A percentile compares a stretch with the other conserved stretches of the same genome.
Conservation (phyloP, 805 yeast genomes). For the Wickerhamomyces subpelliculosus region DNA sequence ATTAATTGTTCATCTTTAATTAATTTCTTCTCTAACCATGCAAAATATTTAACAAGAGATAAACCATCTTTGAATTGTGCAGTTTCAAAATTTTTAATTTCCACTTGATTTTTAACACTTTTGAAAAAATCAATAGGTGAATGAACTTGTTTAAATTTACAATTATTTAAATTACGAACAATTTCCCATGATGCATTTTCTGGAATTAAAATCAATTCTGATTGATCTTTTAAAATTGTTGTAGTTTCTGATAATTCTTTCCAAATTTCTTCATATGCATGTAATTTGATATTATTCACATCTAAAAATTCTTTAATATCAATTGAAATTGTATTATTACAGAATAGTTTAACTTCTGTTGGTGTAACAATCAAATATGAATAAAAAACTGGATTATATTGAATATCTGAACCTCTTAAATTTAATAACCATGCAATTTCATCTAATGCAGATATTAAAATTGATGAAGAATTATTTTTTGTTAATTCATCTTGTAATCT, state of each 20-base stretch:
- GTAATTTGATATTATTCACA: slow-evolving; percentile 39
- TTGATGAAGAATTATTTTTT: slow-evolving; percentile 30
- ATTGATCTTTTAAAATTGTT: slow-evolving; percentile 13
- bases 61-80: slow-evolving; percentile 86
- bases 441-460: slow-evolving; percentile 70
- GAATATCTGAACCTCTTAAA: slow-evolving; percentile 76
- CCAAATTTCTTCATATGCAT: slow-evolving; percentile 55
- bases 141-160: slow-evolving; percentile 32
- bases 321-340: slow-evolving; percentile 38
- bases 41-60: slow-evolving; percentile 63
- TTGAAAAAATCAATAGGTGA: slow-evolving; percentile 66
- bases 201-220: slow-evolving; percentile 41
- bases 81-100: slow-evolving; percentile 58
- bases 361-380: slow-evolving; percentile 45
- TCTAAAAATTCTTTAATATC: slow-evolving; percentile 34
- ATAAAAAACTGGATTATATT: slow-evolving; percentile 82
- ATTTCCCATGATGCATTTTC: slow-evolving; percentile 64
- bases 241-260: slow-evolving; percentile 34
- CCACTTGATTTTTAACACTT: slow-evolving; percentile 67
- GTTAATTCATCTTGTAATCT: slow-evolving; percentile 34
- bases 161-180: slow-evolving; percentile 40
- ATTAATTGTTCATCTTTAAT: slow-evolving; percentile 32
- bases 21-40: slow-evolving; percentile 74
- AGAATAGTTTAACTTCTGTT: slow-evolving; percentile 42
- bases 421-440: slow-evolving; percentile 91